phyloP scores from a whole-genome alignment of 2,329 filamentous ascomycete species.

The Dactylellina drechsleri region DNA sequence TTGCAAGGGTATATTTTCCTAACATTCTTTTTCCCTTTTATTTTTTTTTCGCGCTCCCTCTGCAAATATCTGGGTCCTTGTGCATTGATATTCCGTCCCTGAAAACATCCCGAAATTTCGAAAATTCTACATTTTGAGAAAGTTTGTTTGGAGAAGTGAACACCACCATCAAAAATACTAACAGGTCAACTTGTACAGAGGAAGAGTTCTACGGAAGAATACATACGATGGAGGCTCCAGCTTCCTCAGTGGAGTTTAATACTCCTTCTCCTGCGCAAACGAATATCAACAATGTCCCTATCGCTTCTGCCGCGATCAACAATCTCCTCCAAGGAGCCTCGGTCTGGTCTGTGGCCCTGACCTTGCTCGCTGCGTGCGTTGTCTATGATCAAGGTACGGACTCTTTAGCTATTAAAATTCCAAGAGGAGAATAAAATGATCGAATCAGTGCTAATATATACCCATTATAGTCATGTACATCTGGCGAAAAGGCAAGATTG shows the following conservation, averaged over 20 bases:
- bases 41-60: too few species aligned
- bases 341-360: conserved; percentile 74
- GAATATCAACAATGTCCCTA: conserved; percentile 41
- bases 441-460: conserved; percentile 41
- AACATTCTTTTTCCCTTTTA: too few species aligned
- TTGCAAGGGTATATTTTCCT: too few species aligned
- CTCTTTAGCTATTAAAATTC: not conserved
- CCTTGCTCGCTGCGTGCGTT: conserved; percentile 75
- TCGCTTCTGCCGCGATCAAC: conserved; percentile 36
- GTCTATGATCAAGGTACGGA: conserved; percentile 86
- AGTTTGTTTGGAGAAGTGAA: too few species aligned
- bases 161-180: not conserved
- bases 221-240: conserved; percentile 42
- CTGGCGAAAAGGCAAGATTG: conserved; percentile 78
- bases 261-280: conserved; percentile 44
- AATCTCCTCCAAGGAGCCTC: conserved; percentile 68
- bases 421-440: not conserved
- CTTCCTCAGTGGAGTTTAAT: conserved; percentile 50
- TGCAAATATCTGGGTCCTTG: too few species aligned
- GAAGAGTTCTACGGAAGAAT: conserved; percentile 7
- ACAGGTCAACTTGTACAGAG: not conserved
- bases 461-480: conserved; percentile 74
- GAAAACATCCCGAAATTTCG: too few species aligned
- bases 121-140: too few species aligned
- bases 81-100: not conserved